Conservation (phyloP, 495 filamentous ascomycete genomes). For the Penicillium salamii region DNA sequence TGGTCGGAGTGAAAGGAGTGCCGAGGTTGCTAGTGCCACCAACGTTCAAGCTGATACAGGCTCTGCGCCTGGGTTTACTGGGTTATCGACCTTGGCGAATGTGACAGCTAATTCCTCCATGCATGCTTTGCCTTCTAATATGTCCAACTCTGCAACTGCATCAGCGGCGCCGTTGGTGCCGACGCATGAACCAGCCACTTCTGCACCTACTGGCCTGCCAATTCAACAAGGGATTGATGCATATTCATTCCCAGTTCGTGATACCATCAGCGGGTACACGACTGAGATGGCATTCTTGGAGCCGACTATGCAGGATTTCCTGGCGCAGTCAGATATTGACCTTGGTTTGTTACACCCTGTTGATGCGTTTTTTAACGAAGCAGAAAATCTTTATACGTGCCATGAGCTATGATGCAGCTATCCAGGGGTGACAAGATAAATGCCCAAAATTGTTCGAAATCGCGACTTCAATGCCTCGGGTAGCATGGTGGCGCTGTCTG, state of each 20-base stretch:
- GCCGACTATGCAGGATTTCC: constrained; percentile 46
- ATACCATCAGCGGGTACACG: constrained; percentile 30
- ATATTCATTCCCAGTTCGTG: constrained; percentile 13
- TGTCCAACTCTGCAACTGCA: neutral
- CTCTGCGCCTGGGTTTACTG: neutral
- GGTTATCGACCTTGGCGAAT: neutral
- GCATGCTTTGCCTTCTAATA: neutral
- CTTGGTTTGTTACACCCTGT: constrained; percentile 39
- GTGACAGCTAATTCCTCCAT: neutral
- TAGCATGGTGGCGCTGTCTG: no score
- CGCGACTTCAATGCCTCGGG: neutral
- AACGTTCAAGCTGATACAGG: neutral
- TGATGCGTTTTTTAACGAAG: constrained; percentile 40
- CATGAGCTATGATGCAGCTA: constrained; percentile 21
- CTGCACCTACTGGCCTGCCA: neutral
- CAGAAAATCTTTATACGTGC: constrained; percentile 38
- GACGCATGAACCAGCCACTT: constrained; percentile 3
- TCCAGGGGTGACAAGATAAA: neutral
- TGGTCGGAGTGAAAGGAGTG: neutral
- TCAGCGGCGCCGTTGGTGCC: constrained; percentile 1
- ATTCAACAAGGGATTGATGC: constrained; percentile 1
- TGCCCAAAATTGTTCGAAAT: neutral
- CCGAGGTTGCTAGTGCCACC: neutral
- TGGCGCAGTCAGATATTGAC: constrained; percentile 44
- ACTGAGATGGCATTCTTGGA: constrained; percentile 46